Base-by-base conservation (phyloP, 805 yeast species). In the Wickerhamiella allomyrinae region DNA sequence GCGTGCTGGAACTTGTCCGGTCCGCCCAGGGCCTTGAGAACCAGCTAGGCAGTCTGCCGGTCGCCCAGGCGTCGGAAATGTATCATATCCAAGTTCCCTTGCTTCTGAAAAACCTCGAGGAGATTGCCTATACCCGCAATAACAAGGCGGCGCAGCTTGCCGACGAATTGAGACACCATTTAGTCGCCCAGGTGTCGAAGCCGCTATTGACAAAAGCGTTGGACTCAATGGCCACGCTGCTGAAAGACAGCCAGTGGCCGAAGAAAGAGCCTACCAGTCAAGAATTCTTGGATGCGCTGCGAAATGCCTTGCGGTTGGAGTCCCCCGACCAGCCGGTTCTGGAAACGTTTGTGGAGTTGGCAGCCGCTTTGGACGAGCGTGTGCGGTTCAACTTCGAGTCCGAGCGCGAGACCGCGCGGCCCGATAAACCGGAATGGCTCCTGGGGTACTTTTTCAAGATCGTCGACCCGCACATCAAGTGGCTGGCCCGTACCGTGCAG, bases 381-480 rank as follows among this genome's bases (percentile, higher is more conserved):
- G 74, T 81, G 53, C 60, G 65, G 33, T 80, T 61, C 58, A 84
- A 81, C 54, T 80, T 79, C 52, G 70, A 71, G 39, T 62, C 71
- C 4, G 60, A 67, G 22, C 62, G 58, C 31, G 79, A 76, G 25
- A 79, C 87, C 0, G 78, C 77, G 51, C 69, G 74, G 36, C 52
- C 73, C 20, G 76, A 77, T 44, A 75, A 75, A 51, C 87, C 89
- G 1, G 87, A 80, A 54, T 79, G 84, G 79, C 70, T 76, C 3
- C 67, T 79, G 45, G 58, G 62, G 14, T 79, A 69, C 50, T 54
- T 71, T 21, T 38, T 51, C 22, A 49, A 50, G 25, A 42, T 55
- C 19, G 29, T 65, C 15, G 66, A 61, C 29, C 60, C 58, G 20
- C 58, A 58, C 24, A 37, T 41, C 20, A 45, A 38, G 23, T 57